phyloP scores from a whole-genome alignment of 164 flowering plant species.

The Hamamelis virginiana region DNA sequence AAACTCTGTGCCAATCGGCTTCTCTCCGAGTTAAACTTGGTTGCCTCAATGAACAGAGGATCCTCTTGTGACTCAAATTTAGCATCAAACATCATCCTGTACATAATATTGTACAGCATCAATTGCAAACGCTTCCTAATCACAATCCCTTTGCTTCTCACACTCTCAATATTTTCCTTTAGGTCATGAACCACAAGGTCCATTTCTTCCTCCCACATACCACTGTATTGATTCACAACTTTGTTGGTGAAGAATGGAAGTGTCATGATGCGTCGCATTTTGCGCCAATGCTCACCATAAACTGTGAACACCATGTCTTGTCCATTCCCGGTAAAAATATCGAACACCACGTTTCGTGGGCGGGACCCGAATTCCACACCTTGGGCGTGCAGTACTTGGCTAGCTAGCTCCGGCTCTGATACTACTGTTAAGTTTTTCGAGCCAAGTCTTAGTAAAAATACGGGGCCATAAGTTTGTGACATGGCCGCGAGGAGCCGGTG shows the following conservation, averaged over 20 bases:
- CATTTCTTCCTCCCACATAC: slow-evolving; percentile 64
- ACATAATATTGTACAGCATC: slow-evolving; percentile 74
- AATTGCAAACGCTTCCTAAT: slow-evolving; percentile 58
- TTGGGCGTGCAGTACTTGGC: slow-evolving; percentile 57
- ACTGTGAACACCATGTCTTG: slow-evolving; percentile 84
- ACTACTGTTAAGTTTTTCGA: slow-evolving; percentile 53
- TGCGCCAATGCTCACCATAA: slow-evolving; percentile 79
- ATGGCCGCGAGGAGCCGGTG: slow-evolving; percentile 49
- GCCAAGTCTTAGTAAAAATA: slow-evolving; percentile 62
- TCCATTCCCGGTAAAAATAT: slow-evolving; percentile 74
- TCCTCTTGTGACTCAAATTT: slow-evolving; percentile 56
- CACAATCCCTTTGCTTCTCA: slow-evolving; percentile 38
- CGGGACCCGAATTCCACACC: slow-evolving; percentile 81
- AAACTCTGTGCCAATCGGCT: slow-evolving; percentile 77
- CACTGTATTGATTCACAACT: slow-evolving; percentile 53
- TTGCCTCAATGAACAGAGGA: slow-evolving; percentile 50
- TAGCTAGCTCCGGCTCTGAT: slow-evolving; percentile 56
- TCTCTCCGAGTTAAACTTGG: slow-evolving; percentile 54
- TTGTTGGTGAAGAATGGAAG: slow-evolving; percentile 75
- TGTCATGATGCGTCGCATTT: slow-evolving; percentile 73
- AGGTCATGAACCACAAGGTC: slow-evolving; percentile 47
- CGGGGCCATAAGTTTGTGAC: slow-evolving; percentile 41
- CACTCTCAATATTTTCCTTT: slow-evolving; percentile 18
- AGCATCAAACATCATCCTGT: slow-evolving; percentile 69
- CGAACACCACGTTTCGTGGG: slow-evolving; percentile 63